Evolutionary conservation across 148 eudicot genomes (phyloP), one percentile per base, ranked within the genome.

Genomic region (Dianthus caryophyllus): DNA sequence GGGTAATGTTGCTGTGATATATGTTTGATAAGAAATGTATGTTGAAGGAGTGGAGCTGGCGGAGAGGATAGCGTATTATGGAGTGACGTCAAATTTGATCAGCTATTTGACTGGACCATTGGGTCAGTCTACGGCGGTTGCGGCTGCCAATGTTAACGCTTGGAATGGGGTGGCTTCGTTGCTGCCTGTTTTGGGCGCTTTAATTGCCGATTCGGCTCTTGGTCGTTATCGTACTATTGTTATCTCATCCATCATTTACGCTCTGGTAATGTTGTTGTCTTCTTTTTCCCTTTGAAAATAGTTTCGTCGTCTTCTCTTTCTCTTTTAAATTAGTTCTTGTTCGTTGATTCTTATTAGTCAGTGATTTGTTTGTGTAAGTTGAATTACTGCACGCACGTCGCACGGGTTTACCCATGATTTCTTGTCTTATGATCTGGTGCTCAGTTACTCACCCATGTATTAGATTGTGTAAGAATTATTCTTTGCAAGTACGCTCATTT

Each of bases 171-270:
- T 74, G 9, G 73, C 79, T 36, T 70, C 68, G 7, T 63, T 86
- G 30, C 73, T 81, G 18, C 87, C 90, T 20, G 67, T 86, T 25
- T 60, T 81, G 49, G 90, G 87, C 29, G 90, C 85, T 65, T 53
- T 81, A 29, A 27, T 81, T 54, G 84, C 87, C 49, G 90, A 86
- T 75, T 81, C 82, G 7, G 79, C 67, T 68, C 66, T 83, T n/a
- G 90, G 90, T 67, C 85, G 87, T 12, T 86, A 72, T 47, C 73
- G 77, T 7, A 86, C 87, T 31, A 79, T 86, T 62, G 66, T 86
- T 49, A 29, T 76, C 47, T 73, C 90, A 21, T 81, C 85, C 25
- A 8, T 71, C 44, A 71, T 83, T 59, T 86, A 83, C 69, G 73
- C 81, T 62, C 68, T 86, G 85, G 90, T 86, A 62, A 75, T 63